Base-by-base conservation (phyloP, 495 filamentous ascomycete species). In the Parathielavia appendiculata region DNA sequence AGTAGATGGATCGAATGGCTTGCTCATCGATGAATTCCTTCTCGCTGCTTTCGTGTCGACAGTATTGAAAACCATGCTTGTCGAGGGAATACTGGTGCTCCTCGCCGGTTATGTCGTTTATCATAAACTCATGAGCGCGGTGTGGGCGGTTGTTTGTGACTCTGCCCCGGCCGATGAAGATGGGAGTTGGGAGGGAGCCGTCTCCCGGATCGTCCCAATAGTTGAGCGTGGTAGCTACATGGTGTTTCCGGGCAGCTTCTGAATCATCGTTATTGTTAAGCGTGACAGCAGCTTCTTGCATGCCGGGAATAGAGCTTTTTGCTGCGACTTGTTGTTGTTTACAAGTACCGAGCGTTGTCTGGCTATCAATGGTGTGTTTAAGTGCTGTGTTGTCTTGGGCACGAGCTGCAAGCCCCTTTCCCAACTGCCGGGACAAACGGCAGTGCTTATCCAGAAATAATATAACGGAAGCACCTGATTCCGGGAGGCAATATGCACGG, bases 161-260 rank as follows among this genome's bases (percentile, higher is more conserved):
- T 22, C 54, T 57, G 19, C 56, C 56, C 53, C 60, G 57, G 39
- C 75, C 75, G 5, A 80, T 77, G 58, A 78, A 75, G 56, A 70
- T 76, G 0, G 84, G 83, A 4, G 66, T 67, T 0, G 83, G 83
- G 5, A 73, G 68, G 8, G 79, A 81, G 9, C 85, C 83, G 65
- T 88, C 85, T 39, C 78, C 81, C 9, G 79, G 75, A 38, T 83
- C 82, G 56, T 83, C 79, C 66, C 79, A 77, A 69, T 84, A 88
- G 69, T 85, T 81, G 39, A 88, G 73, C 4, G 69, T 76, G 0
- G 85, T 81, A 5, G 73, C 63, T 20, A 86, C 80, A 64, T 84
- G n/a, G 52, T 66, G 60, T 52, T 63, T 62, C 38, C 40, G 39
- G 0, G 30, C 41, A 0, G 22, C 7, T 2, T 38, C 55, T 40